Evolutionary conservation across 2,329 filamentous ascomycete species (phyloP), one percentile per base, ranked within the genome.

Genomic region (Cercospora zeina): DNA sequence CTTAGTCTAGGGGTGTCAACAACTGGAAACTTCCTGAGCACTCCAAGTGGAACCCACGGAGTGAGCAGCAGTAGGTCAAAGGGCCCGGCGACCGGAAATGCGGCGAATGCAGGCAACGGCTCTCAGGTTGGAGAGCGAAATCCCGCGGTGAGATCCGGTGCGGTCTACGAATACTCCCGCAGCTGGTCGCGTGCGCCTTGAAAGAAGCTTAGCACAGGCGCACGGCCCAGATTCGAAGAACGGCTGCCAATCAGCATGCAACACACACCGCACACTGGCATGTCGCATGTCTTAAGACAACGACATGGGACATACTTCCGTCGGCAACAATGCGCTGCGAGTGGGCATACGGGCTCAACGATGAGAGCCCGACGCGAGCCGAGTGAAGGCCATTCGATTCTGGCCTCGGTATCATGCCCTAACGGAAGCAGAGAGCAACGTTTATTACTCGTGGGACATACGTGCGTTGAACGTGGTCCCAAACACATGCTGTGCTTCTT

Each of bases 11-110:
- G 80, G 85, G 84, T 21, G 90, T 96, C 16, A 97, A 97, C 73
- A 91, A 96, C 72, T 97, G 95, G 95, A 82, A 83, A 54, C 77
- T 93, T 61, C 88, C 89, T 6, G 62, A 67, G n/a, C 47, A 58
- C 19, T 58, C 58, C 11, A 58, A 63, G 49, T 63, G 62, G 62
- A 56, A 49, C 27, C 62, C 57, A 39, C 37, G 50, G 45, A 54
- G 54, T 42, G 56, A 58, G 34, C 16, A 34, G 19, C n/a, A 58
- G 5, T 53, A 49, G 19, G 3, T 27, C 24, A 3, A 27, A n/a
- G 5, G 24, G 42, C 24, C 42, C 42, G 11, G 13, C 42, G 13
- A 47, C 42, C 42, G 42, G 14, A 11, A 14, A 8, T 14, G 21
- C 42, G 24, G 27, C 19, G 42, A 49, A 27, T 24, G 21, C 42